Percentiles rank a stretch among this genome's conserved stretches.
Evolutionary conservation across 352 stramenopile species (phyloP).

Genomic region (Phytophthora pistaciae): DNA sequence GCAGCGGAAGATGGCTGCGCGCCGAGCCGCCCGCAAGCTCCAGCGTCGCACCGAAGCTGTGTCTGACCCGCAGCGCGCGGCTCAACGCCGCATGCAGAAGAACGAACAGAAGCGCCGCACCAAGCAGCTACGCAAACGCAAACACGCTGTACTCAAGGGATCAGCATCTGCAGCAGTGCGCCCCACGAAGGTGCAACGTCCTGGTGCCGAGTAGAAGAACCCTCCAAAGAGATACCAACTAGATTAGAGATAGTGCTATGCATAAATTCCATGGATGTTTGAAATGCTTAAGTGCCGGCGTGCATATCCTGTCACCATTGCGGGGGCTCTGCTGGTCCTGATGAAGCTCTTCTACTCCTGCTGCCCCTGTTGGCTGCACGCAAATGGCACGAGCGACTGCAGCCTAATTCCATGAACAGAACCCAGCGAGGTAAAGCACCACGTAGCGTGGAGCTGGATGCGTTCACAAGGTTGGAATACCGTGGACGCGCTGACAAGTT

Average conservation of each 20-base stretch:
- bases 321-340: too few relatives aligned
- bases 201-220: slow-evolving; percentile 59
- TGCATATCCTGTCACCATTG: too few relatives aligned
- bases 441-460: too few relatives aligned
- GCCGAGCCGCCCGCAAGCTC: slow-evolving; percentile 76
- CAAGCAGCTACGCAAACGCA: slow-evolving; percentile 91
- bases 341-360: too few relatives aligned
- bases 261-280: slow-evolving; percentile 36
- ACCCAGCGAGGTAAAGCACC: too few relatives aligned
- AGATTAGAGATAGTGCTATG: slow-evolving; percentile 40
- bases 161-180: slow-evolving; percentile 67
- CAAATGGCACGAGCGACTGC: too few relatives aligned
- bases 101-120: slow-evolving; percentile 84
- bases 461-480: too few relatives aligned
- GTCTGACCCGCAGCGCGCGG: slow-evolving; percentile 75
- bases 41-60: slow-evolving; percentile 85
- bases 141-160: slow-evolving; percentile 88
- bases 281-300: slow-evolving; percentile 20
- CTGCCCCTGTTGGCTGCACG: too few relatives aligned
- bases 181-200: slow-evolving; percentile 66
- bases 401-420: too few relatives aligned
- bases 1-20: slow-evolving; percentile 79
- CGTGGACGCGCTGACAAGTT: too few relatives aligned
- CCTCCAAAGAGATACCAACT: slow-evolving; percentile 7
- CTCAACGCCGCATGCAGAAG: slow-evolving; percentile 86